Percentiles rank a stretch among this genome's conserved stretches.
Conservation (phyloP, 495 filamentous ascomycete genomes). For the Annulohypoxylon bovei region DNA sequence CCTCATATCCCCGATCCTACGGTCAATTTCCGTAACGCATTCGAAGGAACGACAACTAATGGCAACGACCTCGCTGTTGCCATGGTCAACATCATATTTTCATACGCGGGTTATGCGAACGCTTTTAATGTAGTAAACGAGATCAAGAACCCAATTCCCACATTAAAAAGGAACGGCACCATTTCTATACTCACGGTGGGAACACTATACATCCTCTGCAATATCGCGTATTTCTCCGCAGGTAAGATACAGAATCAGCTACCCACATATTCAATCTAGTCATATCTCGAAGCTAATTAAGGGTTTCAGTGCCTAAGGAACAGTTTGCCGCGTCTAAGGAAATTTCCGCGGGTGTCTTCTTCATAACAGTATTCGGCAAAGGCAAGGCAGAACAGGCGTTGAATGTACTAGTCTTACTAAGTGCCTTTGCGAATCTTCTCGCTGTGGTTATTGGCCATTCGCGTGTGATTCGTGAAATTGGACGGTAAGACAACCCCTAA, state of each 20-base stretch:
- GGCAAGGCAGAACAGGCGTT: constrained; percentile 61
- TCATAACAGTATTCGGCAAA: constrained; percentile 67
- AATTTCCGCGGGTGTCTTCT: constrained; percentile 68
- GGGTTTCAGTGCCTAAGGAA: constrained; percentile 56
- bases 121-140: constrained; percentile 75
- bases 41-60: constrained; percentile 59
- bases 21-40: constrained; percentile 67
- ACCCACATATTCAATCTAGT: not conserved
- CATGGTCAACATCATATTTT: constrained; percentile 70
- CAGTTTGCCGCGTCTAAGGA: constrained; percentile 63
- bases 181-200: constrained; percentile 61
- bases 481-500: constrained; percentile 48
- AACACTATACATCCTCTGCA: constrained; percentile 67
- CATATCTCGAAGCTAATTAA: constrained; percentile 10
- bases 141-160: constrained; percentile 59
- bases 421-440: constrained; percentile 71
- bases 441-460: constrained; percentile 67
- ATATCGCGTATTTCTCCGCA: constrained; percentile 70
- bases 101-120: constrained; percentile 70
- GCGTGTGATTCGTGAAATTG: constrained; percentile 69
- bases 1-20: constrained; percentile 62
- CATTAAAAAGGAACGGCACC: constrained; percentile 64
- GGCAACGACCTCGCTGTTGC: constrained; percentile 68
- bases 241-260: constrained; percentile 27
- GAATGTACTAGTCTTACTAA: constrained; percentile 70